Conservation (phyloP, 2,329 filamentous ascomycete genomes). For the Cladosporium austrohemisphaericum region DNA sequence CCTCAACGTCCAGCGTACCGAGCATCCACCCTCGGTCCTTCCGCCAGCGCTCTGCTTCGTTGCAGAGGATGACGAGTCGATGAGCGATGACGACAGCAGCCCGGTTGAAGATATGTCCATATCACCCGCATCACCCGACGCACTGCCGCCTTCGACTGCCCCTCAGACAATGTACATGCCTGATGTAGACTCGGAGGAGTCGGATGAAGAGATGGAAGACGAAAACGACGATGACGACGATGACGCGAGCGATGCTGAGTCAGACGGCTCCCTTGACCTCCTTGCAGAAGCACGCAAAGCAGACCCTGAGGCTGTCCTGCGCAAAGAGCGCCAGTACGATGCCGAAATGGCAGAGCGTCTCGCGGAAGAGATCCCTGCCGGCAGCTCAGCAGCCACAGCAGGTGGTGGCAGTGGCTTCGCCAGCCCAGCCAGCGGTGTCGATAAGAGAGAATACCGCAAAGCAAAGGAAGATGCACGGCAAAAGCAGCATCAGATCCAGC, state of each 20-base stretch:
- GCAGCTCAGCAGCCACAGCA: constrained; percentile 47
- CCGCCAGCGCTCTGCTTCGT: constrained; percentile 44
- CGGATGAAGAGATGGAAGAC: constrained; percentile 21
- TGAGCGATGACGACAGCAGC: constrained; percentile 36
- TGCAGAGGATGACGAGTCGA: constrained; percentile 33
- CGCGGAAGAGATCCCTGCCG: constrained; percentile 47
- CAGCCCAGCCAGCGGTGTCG: constrained; percentile 33
- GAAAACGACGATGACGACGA: constrained; percentile 32
- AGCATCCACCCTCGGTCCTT: constrained; percentile 48
- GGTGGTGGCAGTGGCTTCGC: constrained; percentile 48
- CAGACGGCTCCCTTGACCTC: constrained; percentile 42
- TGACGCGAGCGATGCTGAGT: constrained; percentile 30
- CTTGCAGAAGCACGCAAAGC: constrained; percentile 43
- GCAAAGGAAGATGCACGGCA: constrained; percentile 18
- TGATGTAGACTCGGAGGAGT: constrained; percentile 20
- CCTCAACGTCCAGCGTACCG: constrained; percentile 63
- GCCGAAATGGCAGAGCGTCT: constrained; percentile 45
- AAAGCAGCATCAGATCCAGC: not conserved
- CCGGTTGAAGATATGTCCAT: constrained; percentile 30
- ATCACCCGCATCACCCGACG: constrained; percentile 21
- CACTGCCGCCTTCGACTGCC: constrained; percentile 27
- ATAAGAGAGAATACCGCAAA: constrained; percentile 18
- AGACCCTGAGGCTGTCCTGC: constrained; percentile 40
- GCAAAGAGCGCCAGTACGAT: constrained; percentile 46
- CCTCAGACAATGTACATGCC: constrained; percentile 32